Evolutionary conservation across 2,329 filamentous ascomycete genomes (phyloP).

Genomic region (Westerdykella aurantiaca): DNA sequence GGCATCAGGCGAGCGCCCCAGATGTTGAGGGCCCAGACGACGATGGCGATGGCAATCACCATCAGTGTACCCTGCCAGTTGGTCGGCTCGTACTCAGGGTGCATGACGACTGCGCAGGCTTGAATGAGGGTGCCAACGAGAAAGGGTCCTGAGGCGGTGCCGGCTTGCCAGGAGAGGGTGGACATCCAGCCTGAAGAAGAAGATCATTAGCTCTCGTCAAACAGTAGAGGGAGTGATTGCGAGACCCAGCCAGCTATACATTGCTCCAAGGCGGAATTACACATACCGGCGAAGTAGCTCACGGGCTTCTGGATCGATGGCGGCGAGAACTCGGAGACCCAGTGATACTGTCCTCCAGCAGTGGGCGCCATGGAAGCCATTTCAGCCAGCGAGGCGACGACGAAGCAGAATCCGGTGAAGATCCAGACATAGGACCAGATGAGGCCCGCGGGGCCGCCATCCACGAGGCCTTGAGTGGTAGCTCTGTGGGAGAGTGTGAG

Average conservation of each 20-base stretch:
- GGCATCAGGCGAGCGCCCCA: conserved; percentile 29
- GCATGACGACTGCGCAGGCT: conserved; percentile 38
- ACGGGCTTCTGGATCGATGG: conserved; percentile 22
- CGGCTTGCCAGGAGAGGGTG: conserved; percentile 47
- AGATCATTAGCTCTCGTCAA: too few relatives aligned
- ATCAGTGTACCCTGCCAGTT: conserved; percentile 48
- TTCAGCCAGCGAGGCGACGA: conserved; percentile 30
- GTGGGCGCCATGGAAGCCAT: conserved; percentile 35
- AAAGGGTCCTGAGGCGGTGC: conserved; percentile 45
- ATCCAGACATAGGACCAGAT: conserved; percentile 35
- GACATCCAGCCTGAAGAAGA: too few relatives aligned
- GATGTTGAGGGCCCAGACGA: conserved; percentile 42
- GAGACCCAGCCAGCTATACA: too few relatives aligned
- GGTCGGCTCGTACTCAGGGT: conserved; percentile 38
- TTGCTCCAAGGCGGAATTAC: too few relatives aligned
- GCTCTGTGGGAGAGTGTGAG: conserved; percentile 7
- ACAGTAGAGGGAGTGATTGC: too few relatives aligned
- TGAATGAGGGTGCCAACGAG: conserved; percentile 47
- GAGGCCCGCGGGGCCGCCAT: conserved; percentile 29
- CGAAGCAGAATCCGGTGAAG: conserved; percentile 28
- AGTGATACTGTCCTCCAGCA: conserved; percentile 33
- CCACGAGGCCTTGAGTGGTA: conserved; percentile 23
- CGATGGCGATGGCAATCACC: conserved; percentile 42
- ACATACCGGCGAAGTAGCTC: conserved; percentile 16
- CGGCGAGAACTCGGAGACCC: conserved; percentile 32